Base-by-base conservation (phyloP, 371 early-diverging fungal genomes). In the Mucor circinelloides region DNA sequence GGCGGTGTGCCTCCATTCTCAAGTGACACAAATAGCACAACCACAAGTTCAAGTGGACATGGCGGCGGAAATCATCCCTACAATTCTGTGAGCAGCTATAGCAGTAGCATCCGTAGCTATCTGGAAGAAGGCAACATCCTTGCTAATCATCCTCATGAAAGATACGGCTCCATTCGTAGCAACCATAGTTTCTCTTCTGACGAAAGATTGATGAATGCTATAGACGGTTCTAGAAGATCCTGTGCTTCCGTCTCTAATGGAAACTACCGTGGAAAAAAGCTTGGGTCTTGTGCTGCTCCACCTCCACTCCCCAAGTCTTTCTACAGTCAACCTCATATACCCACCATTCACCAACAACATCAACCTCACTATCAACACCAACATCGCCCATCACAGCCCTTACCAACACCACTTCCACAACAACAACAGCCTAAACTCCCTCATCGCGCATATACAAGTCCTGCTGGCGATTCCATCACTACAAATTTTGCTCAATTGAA, bases 21-120 rank as follows among this genome's bases (percentile, higher is more conserved):
- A 52, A 52, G 52, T 52, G 52, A 52, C 25, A 27, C 52, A 52
- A 52, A 52, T 52, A 52, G 52, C 27, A 52, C 52, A 52, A 52
- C 52, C 27, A 52, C 40, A 15, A 40, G 27, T 25, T 27, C 52
- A 27, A 52, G 25, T 27, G 27, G 52, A 4, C 12, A 15, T 55
- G 17, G 25, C 21, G 57, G 42, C 27, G 55, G 23, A 21, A 3
- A 7, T 17, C 27, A 27, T 13, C 52, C 52, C 25, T 56, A 31
- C n/a, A 54, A 64, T 10, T 58, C 62, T 0, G 6, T 58, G 1
- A 58, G 68, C 62, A 64, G 67, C 38, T 56, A 55, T 27, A 54
- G 32, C 13, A 72, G 64, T 30, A 55, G 48, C 17, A 40, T 57
- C 30, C 48, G 55, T 13, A 70, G 70, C 57, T 70, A 70, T 28